phyloP scores from a whole-genome alignment of 345 rosid species.

The Conringia planisiliqua region DNA sequence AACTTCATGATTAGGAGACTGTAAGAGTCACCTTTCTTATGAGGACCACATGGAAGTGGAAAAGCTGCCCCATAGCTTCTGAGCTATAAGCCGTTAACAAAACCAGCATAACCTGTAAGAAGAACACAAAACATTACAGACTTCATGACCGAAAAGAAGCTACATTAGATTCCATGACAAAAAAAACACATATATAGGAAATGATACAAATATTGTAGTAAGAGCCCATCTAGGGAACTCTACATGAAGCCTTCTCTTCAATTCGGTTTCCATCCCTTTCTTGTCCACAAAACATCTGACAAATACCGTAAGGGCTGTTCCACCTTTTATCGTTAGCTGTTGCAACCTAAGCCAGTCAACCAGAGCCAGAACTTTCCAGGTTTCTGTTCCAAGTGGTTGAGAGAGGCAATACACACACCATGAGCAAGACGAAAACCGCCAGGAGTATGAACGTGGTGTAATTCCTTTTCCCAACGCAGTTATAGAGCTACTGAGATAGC shows the following conservation, averaged over 20 bases:
- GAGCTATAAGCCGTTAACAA: constrained; percentile 78
- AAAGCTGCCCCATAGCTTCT: constrained; percentile 96
- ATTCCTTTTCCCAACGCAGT: constrained; percentile 90
- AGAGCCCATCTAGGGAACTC: constrained; percentile 76
- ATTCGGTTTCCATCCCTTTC: constrained; percentile 76
- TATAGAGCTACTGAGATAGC: constrained; percentile 78
- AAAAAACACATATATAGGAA: background rate
- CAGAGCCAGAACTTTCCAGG: background rate
- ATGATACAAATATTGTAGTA: constrained; percentile 83
- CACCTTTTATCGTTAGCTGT: constrained; percentile 88
- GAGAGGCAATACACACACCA: constrained; percentile 46
- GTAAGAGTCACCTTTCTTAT: constrained; percentile 70
- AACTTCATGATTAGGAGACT: background rate
- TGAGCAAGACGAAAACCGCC: constrained; percentile 70
- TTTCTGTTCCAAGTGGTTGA: background rate
- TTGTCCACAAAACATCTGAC: constrained; percentile 85
- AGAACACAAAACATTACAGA: constrained; percentile 13
- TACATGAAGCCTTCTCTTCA: constrained; percentile 49
- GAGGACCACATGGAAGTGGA: constrained; percentile 90
- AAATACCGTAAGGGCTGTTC: constrained; percentile 80
- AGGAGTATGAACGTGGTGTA: constrained; percentile 86
- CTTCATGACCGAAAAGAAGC: background rate
- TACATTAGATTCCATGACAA: background rate
- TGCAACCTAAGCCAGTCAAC: constrained; percentile 2
- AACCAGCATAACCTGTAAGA: constrained; percentile 66